Evolutionary conservation across 2,329 filamentous ascomycete species (phyloP).

Genomic region (Fusarium agapanthi): DNA sequence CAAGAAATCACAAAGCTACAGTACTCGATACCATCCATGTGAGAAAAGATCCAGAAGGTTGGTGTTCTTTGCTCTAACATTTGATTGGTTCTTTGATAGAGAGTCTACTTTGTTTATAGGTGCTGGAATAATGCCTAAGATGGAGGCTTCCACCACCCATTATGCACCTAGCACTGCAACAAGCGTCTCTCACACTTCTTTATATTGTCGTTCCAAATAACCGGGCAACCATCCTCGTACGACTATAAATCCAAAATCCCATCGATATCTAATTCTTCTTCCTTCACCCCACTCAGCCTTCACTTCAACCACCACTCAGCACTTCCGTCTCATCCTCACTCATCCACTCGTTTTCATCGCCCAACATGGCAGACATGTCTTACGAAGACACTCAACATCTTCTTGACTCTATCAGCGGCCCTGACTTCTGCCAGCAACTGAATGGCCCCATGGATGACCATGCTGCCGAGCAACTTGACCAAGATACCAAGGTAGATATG

Average conservation of each 20-base stretch:
- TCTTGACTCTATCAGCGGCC: background rate
- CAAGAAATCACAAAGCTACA: fast-evolving
- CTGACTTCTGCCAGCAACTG: fast-evolving
- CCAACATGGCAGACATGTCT: background rate
- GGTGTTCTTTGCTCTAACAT: background rate
- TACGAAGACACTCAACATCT: background rate
- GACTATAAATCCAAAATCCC: background rate
- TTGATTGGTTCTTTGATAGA: slow-evolving; percentile 10
- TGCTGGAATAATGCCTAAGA: background rate
- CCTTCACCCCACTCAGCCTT: background rate
- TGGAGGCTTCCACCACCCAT: background rate
- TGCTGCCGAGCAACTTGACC: no score
- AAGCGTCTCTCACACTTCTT: background rate
- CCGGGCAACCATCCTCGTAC: background rate
- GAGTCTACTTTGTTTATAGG: slow-evolving; percentile 5
- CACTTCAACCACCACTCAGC: background rate
- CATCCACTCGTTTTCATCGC: background rate
- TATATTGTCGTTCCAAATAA: background rate
- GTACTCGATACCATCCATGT: background rate
- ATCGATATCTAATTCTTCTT: background rate
- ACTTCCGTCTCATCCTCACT: background rate
- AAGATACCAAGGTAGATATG: background rate
- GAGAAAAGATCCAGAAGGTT: background rate
- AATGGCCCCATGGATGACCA: background rate
- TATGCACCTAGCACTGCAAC: background rate